These are phyloP conservation scores for Pneumocystis canis DNA, from an alignment of 1,139 yeast genomes.

Conservation along the genomic window DNA sequence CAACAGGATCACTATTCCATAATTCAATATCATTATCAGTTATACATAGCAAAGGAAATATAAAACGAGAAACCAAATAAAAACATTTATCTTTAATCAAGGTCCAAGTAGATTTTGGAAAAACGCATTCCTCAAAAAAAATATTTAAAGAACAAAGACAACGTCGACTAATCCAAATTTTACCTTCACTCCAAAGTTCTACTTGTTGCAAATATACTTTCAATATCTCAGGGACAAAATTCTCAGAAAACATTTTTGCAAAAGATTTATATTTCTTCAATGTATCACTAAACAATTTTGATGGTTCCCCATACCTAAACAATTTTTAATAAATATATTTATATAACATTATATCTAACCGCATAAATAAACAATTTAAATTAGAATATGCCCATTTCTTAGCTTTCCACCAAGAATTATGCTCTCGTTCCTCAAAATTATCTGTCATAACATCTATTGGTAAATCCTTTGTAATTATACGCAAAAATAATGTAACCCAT, in stretches of 20 bases:
- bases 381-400: slow-evolving; percentile 88
- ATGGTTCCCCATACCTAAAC: slow-evolving; percentile 45
- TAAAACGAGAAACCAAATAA: slow-evolving; percentile 51
- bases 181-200: slow-evolving; percentile 54
- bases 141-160: slow-evolving; percentile 52
- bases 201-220: slow-evolving; percentile 49
- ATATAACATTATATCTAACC: background rate
- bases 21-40: slow-evolving; percentile 53
- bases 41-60: slow-evolving; percentile 68
- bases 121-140: slow-evolving; percentile 57
- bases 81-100: slow-evolving; percentile 56
- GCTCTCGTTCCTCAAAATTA: slow-evolving; percentile 35
- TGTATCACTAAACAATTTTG: slow-evolving; percentile 22
- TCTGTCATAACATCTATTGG: slow-evolving; percentile 36
- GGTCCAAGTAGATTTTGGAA: slow-evolving; percentile 55
- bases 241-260: slow-evolving; percentile 24
- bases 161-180: slow-evolving; percentile 56
- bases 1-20: slow-evolving; percentile 81
- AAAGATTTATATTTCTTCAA: slow-evolving; percentile 23
- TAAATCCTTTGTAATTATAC: slow-evolving; percentile 45
- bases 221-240: slow-evolving; percentile 62
- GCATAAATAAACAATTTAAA: slow-evolving; percentile 48
- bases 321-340: background rate
- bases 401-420: slow-evolving; percentile 53
- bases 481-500: slow-evolving; percentile 72